Evolutionary conservation across 2,329 filamentous ascomycete genomes (phyloP), one percentile per base, ranked within the genome.

Genomic region (Alternaria postmessia): DNA sequence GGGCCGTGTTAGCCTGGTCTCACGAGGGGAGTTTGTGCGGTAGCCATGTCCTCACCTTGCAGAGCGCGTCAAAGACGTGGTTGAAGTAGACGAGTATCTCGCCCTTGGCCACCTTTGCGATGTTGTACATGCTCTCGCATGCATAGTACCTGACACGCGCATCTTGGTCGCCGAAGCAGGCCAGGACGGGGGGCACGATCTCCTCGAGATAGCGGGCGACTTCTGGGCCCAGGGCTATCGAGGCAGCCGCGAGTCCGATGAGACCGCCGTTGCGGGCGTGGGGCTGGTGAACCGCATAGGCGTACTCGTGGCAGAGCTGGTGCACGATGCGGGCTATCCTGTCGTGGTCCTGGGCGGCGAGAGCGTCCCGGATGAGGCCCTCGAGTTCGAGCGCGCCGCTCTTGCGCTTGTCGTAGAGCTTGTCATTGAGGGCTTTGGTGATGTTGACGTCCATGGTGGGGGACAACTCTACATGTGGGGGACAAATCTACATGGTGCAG

Each of bases 121-220:
- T 99, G 80, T 99, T 99, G 82, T 99, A 99, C 95, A 99, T 99
- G 79, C 94, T 96, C 83, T 99, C 95, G 81, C 95, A 99, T 24
- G 95, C 95, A 81, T 99, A 99, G 79, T 99, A 99, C 66, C 95
- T 88, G 32, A 98, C 95, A 59, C 95, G 88, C 28, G 95, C 94
- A 90, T 99, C 95, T 82, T 98, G 95, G 71, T 99, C 96, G 59
- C 92, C 92, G 80, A 99, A 99, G 83, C 96, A 99, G 53, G 95
- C 95, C 46, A 99, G 86, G 5, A 99, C 95, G 3, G 96, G 96
- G 46, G 94, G 94, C 0, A 99, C 94, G 70, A 99, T 98, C 71
- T 94, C 90, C 75, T 93, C 90, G 51, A 99, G 86, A 77, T 98
- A 97, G 62, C 90, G 90, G 32, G 95, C 93, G 57, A 99, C 88